Evolutionary conservation across 1,284 basidiomycete species (phyloP).

Genomic region (Earliella scabrosa): DNA sequence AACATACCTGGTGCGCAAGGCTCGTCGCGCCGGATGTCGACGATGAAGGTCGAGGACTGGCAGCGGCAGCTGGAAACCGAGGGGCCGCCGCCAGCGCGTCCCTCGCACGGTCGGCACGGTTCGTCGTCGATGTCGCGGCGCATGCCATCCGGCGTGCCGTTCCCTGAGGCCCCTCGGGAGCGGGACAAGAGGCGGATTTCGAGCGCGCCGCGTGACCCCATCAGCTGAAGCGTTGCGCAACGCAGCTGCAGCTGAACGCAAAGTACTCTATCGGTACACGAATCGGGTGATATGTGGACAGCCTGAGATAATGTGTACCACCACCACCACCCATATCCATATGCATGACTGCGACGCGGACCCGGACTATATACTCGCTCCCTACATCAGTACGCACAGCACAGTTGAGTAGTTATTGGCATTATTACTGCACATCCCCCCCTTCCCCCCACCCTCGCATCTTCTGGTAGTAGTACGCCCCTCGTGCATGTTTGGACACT

Average conservation of each 20-base stretch:
- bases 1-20: conserved; percentile 39
- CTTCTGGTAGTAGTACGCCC: not conserved
- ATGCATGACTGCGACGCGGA: too few relatives aligned
- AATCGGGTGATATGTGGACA: conserved; percentile 19
- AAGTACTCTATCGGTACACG: conserved; percentile 1
- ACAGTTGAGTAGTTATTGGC: not conserved
- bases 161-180: conserved; percentile 34
- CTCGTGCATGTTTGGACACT: conserved; percentile 20
- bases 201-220: conserved; percentile 26
- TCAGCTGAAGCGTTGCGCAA: conserved; percentile 18
- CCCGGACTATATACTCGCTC: conserved; percentile 1
- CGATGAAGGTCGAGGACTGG: conserved; percentile 84
- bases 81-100: conserved; percentile 24
- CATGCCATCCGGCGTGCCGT: conserved; percentile 38
- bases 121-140: conserved; percentile 29
- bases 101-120: conserved; percentile 22
- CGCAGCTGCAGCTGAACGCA: not conserved
- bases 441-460: not conserved
- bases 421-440: not conserved
- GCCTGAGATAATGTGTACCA: conserved; percentile 22
- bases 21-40: conserved; percentile 67
- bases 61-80: conserved; percentile 60
- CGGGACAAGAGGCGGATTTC: conserved; percentile 34
- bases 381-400: not conserved
- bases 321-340: conserved; percentile 2